phyloP scores from a whole-genome alignment of 768 basidiomycete species.

The Ramaria sp. region DNA sequence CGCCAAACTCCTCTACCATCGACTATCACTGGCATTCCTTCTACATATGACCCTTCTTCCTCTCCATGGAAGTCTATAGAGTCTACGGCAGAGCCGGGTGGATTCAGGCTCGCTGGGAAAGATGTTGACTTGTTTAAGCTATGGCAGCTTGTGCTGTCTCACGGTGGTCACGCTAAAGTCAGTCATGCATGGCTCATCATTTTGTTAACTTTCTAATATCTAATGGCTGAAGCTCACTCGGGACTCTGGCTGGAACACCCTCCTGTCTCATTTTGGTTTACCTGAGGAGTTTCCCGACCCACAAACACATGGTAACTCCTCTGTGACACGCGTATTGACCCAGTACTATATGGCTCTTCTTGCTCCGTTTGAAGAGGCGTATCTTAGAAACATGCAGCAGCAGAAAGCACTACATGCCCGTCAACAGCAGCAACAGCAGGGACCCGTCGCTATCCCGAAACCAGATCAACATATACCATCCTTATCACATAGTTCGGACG shows the following conservation, averaged over 20 bases:
- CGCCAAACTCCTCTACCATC: constrained; percentile 63
- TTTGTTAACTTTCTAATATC: neutral
- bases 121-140: constrained; percentile 71
- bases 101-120: constrained; percentile 57
- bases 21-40: constrained; percentile 50
- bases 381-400: constrained; percentile 50
- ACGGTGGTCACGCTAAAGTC: constrained; percentile 56
- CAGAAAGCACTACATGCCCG: constrained; percentile 36
- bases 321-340: constrained; percentile 40
- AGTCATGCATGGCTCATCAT: constrained; percentile 13
- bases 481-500: neutral
- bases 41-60: constrained; percentile 48
- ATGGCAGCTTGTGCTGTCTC: constrained; percentile 48
- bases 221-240: constrained; percentile 6
- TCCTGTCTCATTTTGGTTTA: constrained; percentile 47
- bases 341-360: constrained; percentile 54
- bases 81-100: constrained; percentile 47
- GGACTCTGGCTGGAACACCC: constrained; percentile 42
- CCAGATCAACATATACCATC: neutral
- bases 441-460: too few relatives aligned
- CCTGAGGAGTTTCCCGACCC: constrained; percentile 42
- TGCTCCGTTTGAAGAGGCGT: constrained; percentile 61
- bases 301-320: constrained; percentile 34
- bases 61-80: constrained; percentile 63
- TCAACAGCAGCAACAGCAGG: constrained; percentile 17